Conservation (phyloP, 176 grass and related monocot species). For the Lolium perenne region DNA sequence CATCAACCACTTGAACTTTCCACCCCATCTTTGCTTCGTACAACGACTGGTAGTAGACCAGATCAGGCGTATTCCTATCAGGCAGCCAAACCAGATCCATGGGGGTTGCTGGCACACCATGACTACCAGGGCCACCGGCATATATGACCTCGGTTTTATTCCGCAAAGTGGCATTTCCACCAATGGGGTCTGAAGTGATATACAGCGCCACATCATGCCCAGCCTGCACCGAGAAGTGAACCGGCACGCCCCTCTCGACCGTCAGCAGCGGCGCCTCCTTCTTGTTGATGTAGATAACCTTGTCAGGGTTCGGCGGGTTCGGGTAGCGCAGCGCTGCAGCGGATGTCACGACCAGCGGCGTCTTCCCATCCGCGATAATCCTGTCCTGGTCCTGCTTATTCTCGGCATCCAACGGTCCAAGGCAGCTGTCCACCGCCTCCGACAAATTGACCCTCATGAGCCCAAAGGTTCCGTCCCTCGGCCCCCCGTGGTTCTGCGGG, state of each 20-base stretch:
- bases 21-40: constrained; percentile 96
- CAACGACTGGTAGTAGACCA: constrained; percentile 85
- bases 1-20: constrained; percentile 90
- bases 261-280: constrained; percentile 88
- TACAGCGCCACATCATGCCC: constrained; percentile 91
- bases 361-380: constrained; percentile 76
- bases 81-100: constrained; percentile 79
- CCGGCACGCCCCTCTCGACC: constrained; percentile 94
- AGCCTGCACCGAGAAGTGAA: constrained; percentile 87
- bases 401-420: constrained; percentile 79
- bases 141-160: constrained; percentile 94
- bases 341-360: constrained; percentile 76
- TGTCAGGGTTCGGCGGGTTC: constrained; percentile 87
- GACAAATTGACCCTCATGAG: constrained; percentile 76
- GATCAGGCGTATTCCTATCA: constrained; percentile 93
- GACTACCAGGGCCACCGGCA: constrained; percentile 78
- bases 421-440: constrained; percentile 52
- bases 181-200: constrained; percentile 82
- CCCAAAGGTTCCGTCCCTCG: constrained; percentile 57
- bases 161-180: constrained; percentile 81
- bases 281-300: constrained; percentile 95
- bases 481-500: constrained; percentile 77
- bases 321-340: constrained; percentile 82
- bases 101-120: constrained; percentile 88
- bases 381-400: constrained; percentile 96